Evolutionary conservation across 768 basidiomycete genomes (phyloP), one percentile per base, ranked within the genome.

Genomic region (Mrakia gelida): DNA sequence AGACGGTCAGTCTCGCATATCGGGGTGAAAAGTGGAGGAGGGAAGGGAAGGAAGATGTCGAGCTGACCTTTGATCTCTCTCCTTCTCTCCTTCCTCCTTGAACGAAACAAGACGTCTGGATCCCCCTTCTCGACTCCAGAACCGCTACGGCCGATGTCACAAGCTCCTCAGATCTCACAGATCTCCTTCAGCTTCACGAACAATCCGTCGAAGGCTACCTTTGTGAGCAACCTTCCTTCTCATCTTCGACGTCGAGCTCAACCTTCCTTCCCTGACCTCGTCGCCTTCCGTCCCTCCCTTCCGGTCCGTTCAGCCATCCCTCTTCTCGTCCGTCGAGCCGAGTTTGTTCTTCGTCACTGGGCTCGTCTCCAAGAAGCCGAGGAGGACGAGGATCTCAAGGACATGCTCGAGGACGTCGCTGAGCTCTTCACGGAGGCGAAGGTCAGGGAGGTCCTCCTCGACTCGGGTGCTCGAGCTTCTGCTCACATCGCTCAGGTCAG

Each of bases 151-250:
- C 87, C 2, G 86, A 91, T 80, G 75, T 91, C 30, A 85, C 89
- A n/a, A 88, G 88, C 2, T 82, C 84, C 26, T 85, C 87, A 67
- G 89, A 88, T 11, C 85, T 89, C 30, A 81, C 88, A 63, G 89
- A 89, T 65, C 81, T 93, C 59, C 83, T 92, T 77, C 86, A 87
- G 23, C 81, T 91, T 56, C 94, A 90, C 82, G 84, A 86, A 56
- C 87, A 87, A 52, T 92, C 93, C 30, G 91, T 91, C 81, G 84
- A 83, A 15, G 93, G 94, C 81, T 94, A 93, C 83, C 83, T 94
- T 52, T 94, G 93, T 94, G 83, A 82, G 92, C 49, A 52, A 7
- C 7, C 49, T 52, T 52, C 49, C 49, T 52, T 52, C 49, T 49
- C 49, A 5, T 52, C 49, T 52, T 87, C 32, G 6, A 38, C 38